Base-by-base conservation (phyloP, 495 filamentous ascomycete species). In the Opeltia flavorubescens region DNA sequence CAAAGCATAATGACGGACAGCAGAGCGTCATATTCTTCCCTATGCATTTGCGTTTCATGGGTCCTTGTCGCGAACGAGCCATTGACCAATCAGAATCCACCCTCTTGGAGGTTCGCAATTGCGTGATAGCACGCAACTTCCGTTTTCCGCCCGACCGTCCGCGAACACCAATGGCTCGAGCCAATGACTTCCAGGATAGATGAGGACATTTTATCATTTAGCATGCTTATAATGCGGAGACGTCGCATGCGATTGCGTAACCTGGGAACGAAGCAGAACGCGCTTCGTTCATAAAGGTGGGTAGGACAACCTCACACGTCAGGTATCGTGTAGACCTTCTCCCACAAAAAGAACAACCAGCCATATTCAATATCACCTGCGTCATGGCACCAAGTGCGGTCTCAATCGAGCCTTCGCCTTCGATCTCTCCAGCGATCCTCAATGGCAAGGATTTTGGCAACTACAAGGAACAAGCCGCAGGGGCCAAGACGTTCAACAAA, bases 381-480 rank as follows among this genome's bases (percentile, higher is more conserved):
- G 17, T 15, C 3, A 45, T 50, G 47, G 40, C 47, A 31, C 39
- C 47, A 18, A 45, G 34, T 24, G 47, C 39, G 33, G 44, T 40
- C 28, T 20, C 12, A 23, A 50, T 17, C 9, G 9, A 12, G 17
- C 12, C 13, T 23, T 38, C 45, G n/a, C 24, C 5, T 5, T 4
- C 24, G n/a, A 11, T 4, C 7, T n/a, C 31, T 21, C 5, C 13
- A 21, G 34, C 23, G 17, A 13, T 40, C 5, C 11, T 18, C 4
- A 23, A 33, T 11, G 29, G 21, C 20, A 46, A 50, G 41, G 24
- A 29, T 31, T 31, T 25, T 43, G 50, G 50, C 31, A 34, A 49
- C 28, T 52, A 52, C 46, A 52, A 52, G 33, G 50, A 52, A 30
- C 45, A 48, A 44, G 45, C 46, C 12, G 18, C 47, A 18, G 54